Evolutionary conservation across 208 protist species (phyloP).

Genomic region (Borovskyia barvae): DNA sequence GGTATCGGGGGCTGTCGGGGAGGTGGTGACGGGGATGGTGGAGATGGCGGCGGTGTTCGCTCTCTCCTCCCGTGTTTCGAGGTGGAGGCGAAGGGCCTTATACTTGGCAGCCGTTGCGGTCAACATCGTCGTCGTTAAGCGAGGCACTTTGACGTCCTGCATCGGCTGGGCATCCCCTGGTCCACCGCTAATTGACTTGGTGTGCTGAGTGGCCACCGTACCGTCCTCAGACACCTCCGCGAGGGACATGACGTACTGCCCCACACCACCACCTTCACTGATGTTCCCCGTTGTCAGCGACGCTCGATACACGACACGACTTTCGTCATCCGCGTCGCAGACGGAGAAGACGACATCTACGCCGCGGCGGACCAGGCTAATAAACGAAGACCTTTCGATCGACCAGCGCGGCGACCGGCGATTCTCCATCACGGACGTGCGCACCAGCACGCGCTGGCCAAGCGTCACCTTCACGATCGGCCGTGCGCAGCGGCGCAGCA

Average conservation of each 20-base stretch:
- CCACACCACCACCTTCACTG: constrained; percentile 69
- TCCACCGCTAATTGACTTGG: background rate
- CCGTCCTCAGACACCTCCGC: background rate
- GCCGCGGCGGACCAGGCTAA: constrained; percentile 70
- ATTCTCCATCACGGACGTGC: constrained; percentile 54
- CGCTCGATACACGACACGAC: constrained; percentile 46
- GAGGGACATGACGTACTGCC: constrained; percentile 44
- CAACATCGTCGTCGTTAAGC: constrained; percentile 63
- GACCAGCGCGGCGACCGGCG: constrained; percentile 42
- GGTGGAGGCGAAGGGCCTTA: constrained; percentile 48
- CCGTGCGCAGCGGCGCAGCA: constrained; percentile 28
- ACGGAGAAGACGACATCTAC: constrained; percentile 58
- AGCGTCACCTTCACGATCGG: constrained; percentile 73
- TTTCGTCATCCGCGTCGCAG: constrained; percentile 54
- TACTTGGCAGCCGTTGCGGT: constrained; percentile 68
- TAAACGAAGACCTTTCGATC: constrained; percentile 77
- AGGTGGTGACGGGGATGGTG: background rate
- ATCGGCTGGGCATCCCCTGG: background rate
- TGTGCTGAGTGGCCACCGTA: background rate
- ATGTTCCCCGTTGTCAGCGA: constrained; percentile 41
- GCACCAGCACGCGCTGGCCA: constrained; percentile 59
- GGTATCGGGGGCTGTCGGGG: background rate
- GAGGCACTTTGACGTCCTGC: constrained; percentile 15
- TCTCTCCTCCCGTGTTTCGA: constrained; percentile 21
- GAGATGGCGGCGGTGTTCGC: background rate